phyloP scores from a whole-genome alignment of 352 stramenopile species.

The Phytopythium kandeliae region DNA sequence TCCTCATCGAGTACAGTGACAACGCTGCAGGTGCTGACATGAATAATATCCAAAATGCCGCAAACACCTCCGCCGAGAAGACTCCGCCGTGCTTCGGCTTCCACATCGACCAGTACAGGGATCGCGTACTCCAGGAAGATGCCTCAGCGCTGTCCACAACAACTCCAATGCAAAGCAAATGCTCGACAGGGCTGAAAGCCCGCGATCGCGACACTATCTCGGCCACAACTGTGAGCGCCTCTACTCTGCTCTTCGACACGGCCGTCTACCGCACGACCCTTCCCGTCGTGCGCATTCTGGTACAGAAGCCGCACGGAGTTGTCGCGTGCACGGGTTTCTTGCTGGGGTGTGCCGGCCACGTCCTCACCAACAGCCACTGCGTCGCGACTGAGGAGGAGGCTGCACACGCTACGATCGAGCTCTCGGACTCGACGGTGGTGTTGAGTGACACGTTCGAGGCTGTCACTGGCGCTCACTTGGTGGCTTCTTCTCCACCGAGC shows the following conservation, averaged over 20 bases:
- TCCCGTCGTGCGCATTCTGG: conserved; percentile 27
- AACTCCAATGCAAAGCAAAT: background rate
- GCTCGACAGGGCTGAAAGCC: background rate
- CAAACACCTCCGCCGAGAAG: too few relatives aligned
- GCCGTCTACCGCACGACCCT: conserved; percentile 13
- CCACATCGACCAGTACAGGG: conserved; percentile 4
- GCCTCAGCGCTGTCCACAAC: too few relatives aligned
- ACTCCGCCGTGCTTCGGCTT: background rate
- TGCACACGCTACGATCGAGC: conserved; percentile 32
- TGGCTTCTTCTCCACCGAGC: conserved; percentile 18
- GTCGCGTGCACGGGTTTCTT: conserved; percentile 54
- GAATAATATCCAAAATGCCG: too few relatives aligned
- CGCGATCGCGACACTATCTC: background rate
- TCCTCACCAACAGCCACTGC: conserved; percentile 60
- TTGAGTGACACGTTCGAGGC: conserved; percentile 22
- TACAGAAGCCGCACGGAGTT: conserved; percentile 32
- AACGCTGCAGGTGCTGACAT: background rate
- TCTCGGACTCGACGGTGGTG: conserved; percentile 24
- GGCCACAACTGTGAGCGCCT: background rate
- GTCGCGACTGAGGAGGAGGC: conserved; percentile 25
- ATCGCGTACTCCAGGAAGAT: background rate
- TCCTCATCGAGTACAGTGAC: conserved; percentile 1
- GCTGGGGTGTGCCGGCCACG: conserved; percentile 43
- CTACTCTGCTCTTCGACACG: conserved; percentile 16
- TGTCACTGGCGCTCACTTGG: conserved; percentile 20